A percentile compares a stretch with the other conserved stretches of the same genome.
phyloP scores from a whole-genome alignment of 495 filamentous ascomycete genomes.

The Usnea hakonensis region DNA sequence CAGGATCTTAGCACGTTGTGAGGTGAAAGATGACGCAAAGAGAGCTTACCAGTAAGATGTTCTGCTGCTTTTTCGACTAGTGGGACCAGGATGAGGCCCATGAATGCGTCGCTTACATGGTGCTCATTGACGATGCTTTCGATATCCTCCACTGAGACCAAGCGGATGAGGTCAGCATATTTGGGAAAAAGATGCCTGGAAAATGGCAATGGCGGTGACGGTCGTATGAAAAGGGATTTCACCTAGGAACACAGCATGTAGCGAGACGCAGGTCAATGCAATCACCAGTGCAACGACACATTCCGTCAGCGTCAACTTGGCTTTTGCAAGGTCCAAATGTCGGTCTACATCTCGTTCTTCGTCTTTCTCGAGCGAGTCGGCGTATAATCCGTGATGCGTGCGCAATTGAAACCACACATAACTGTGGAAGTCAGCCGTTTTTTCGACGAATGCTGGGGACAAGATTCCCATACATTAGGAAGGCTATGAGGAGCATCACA shows the following conservation, averaged over 20 bases:
- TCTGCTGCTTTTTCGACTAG: slow-evolving; percentile 89
- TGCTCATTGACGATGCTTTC: slow-evolving; percentile 57
- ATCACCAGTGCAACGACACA: slow-evolving; percentile 59
- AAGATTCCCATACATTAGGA: slow-evolving; percentile 41
- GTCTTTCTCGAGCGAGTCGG: slow-evolving; percentile 60
- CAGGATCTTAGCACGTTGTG: background rate
- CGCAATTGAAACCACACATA: slow-evolving; percentile 76
- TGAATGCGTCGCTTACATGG: slow-evolving; percentile 66
- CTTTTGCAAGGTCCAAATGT: slow-evolving; percentile 52
- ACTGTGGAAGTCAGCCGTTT: slow-evolving; percentile 32
- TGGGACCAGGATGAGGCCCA: slow-evolving; percentile 66
- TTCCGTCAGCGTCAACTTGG: slow-evolving; percentile 74
- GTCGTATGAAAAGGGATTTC: background rate
- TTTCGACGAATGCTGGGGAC: slow-evolving; percentile 9
- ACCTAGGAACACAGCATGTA: slow-evolving; percentile 69
- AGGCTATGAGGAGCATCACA: slow-evolving; percentile 72
- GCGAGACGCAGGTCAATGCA: slow-evolving; percentile 62
- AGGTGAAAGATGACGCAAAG: background rate
- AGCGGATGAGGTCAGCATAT: background rate
- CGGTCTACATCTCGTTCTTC: slow-evolving; percentile 64
- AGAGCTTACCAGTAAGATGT: slow-evolving; percentile 52
- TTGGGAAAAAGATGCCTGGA: background rate
- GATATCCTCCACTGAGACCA: slow-evolving; percentile 58
- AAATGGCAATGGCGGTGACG: background rate
- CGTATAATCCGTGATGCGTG: slow-evolving; percentile 76